phyloP scores from a whole-genome alignment of 805 yeast genomes.

The Kodamaea jinghongensis region DNA sequence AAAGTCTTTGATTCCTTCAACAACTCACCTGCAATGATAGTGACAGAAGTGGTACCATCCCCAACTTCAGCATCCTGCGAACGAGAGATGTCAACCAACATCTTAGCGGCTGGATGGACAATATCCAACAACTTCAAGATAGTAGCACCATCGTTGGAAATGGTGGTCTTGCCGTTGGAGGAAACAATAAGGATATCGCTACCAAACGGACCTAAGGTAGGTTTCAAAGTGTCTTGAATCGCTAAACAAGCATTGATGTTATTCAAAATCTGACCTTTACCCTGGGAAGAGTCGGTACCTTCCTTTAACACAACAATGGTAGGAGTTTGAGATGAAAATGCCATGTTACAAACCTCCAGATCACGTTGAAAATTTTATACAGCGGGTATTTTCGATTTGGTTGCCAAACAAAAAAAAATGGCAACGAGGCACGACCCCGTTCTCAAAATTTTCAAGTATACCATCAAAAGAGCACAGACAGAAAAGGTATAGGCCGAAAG shows the following conservation, averaged over 20 bases:
- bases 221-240: conserved; percentile 90
- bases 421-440: conserved; percentile 9
- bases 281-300: conserved; percentile 97
- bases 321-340: conserved; percentile 90
- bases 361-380: conserved; percentile 1
- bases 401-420: conserved; percentile 5
- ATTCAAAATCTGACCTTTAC: conserved; percentile 90
- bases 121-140: conserved; percentile 88
- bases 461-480: too few species aligned
- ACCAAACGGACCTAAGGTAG: conserved; percentile 97
- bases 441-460: conserved; percentile 6
- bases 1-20: conserved; percentile 86
- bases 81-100: conserved; percentile 88
- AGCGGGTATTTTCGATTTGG: conserved; percentile 3
- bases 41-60: conserved; percentile 96
- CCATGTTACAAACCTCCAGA: conserved; percentile 48
- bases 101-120: conserved; percentile 98
- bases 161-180: conserved; percentile 81
- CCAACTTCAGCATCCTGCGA: conserved; percentile 99
- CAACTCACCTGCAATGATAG: conserved; percentile 91
- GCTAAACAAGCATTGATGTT: conserved; percentile 97
- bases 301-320: conserved; percentile 97
- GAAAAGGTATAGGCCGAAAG: conserved; percentile 1
- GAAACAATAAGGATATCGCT: conserved; percentile 90
- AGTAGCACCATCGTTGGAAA: conserved; percentile 98